Base-by-base conservation (phyloP, 495 filamentous ascomycete genomes). In the Hyaloscypha bicolor region DNA sequence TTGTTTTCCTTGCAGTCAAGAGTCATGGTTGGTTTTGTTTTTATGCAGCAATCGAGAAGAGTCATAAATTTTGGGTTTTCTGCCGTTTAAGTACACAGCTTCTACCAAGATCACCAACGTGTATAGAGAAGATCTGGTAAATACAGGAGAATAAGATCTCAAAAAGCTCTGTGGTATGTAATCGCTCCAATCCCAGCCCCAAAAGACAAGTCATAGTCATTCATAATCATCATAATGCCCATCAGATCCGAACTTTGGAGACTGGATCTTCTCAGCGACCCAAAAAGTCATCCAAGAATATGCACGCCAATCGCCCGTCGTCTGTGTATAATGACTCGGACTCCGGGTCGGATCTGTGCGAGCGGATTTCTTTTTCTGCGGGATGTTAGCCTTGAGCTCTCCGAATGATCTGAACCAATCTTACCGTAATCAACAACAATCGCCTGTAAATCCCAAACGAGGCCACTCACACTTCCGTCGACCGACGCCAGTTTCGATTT, bases 91-190 rank as follows among this genome's bases (percentile, higher is more conserved):
- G 42, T 48, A 48, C 42, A 48, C 42, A 48, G 42, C 42, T 6
- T 48, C 42, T 48, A 19, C 42, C 42, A 45, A 55, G 33, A 55
- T 48, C 45, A 29, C 19, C 81, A 69, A 80, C 79, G 37, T 84
- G 80, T 35, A 83, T n/a, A 56, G 53, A 60, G 56, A 60, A 60
- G n/a, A n/a, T 60, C 56, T 60, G 32, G 32, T 32, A 60, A 60
- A 60, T 60, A 60, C 56, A 60, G 22, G 32, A 60, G 32, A 37
- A 60, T n/a, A 22, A 33, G 14, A 33, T 37, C 56, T 19, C 21
- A 56, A 25, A 30, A 1, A 60, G 6, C 56, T 30, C 30, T 25
- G 22, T 37, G 6, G 32, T 60, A 9, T 60, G 53, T 56, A 33
- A 33, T 56, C 53, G 22, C 53, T 60, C 30, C 33, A 3, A 11